Percentiles rank a stretch among this genome's conserved stretches.
Conservation (phyloP, 345 rosid species). For the Mercurialis annua region DNA sequence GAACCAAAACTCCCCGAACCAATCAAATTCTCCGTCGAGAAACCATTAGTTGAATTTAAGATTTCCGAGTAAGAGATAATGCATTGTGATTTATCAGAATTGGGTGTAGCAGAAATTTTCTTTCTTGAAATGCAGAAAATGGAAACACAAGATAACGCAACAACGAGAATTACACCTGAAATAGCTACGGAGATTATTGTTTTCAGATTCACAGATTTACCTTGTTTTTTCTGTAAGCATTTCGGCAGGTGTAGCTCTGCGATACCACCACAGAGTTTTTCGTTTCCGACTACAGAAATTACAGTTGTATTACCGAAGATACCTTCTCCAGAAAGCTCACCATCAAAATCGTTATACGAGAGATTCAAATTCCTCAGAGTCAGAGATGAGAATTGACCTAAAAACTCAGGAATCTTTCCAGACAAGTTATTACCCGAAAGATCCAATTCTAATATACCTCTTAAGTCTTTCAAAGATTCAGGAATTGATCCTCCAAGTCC, state of each 20-base stretch:
- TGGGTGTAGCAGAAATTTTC: not conserved
- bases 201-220: constrained; percentile 6
- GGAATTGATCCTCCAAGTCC: constrained; percentile 16
- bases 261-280: constrained; percentile 18
- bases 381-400: not conserved
- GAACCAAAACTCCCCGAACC: constrained; percentile 31
- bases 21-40: constrained; percentile 22
- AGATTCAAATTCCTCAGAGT: constrained; percentile 14
- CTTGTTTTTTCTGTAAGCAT: constrained; percentile 10
- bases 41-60: constrained; percentile 19
- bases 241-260: constrained; percentile 3
- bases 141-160: not conserved
- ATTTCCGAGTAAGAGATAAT: constrained; percentile 14
- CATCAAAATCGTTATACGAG: constrained; percentile 24
- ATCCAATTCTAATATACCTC: constrained; percentile 21
- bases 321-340: constrained; percentile 14
- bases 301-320: constrained; percentile 9
- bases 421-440: constrained; percentile 26
- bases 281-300: constrained; percentile 11
- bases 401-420: constrained; percentile 14
- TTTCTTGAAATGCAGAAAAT: constrained; percentile 6
- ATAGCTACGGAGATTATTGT: not conserved
- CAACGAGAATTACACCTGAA: not conserved
- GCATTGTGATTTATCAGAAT: not conserved
- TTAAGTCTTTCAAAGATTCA: constrained; percentile 8